Evolutionary conservation across 2,329 filamentous ascomycete species (phyloP), one percentile per base, ranked within the genome.

Genomic region (Penicillium sp.): DNA sequence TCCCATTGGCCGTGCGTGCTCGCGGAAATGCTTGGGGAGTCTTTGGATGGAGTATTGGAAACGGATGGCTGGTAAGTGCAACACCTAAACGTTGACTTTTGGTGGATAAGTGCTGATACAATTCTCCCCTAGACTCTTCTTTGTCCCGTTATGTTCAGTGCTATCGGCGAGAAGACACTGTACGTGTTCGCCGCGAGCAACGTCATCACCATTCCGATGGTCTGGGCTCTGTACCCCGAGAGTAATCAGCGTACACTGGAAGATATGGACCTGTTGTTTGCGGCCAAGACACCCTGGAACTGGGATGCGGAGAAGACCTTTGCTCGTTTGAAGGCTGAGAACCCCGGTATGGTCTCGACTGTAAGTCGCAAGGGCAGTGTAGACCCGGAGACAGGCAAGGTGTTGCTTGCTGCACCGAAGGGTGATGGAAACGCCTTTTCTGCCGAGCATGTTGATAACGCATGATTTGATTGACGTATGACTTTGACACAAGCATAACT

Each of bases 11-110:
- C 56, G 81, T 90, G 0, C 82, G 89, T 22, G 88, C 89, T 1
- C 87, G 88, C 62, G 89, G 88, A 6, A 91, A 90, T 57, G 87
- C 88, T 0, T 90, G 85, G 82, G 88, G 89, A 20, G 88, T 91
- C 0, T 82, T 90, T 0, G 88, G 89, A 0, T 92, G 88, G 89
- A 84, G 80, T 14, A 89, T 91, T 49, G 88, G 89, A 0, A 90
- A 90, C 60, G 87, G 87, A 15, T 89, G 85, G 85, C 70, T 82
- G 59, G 75, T 78, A 57, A 65, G 74, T 67, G 12, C 12, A 40
- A 40, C 18, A 43, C 31, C 45, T 49, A 8, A 25, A 6, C n/a
- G 4, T 52, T 15, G n/a, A 9, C 22, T 53, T 56, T 70, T 40
- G 70, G 57, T 22, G 15, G 4, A 22, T 51, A 62, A 44, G 42